These are phyloP conservation scores for Linum trigynum DNA, from an alignment of 345 rosid genomes.

Conservation along the genomic window DNA sequence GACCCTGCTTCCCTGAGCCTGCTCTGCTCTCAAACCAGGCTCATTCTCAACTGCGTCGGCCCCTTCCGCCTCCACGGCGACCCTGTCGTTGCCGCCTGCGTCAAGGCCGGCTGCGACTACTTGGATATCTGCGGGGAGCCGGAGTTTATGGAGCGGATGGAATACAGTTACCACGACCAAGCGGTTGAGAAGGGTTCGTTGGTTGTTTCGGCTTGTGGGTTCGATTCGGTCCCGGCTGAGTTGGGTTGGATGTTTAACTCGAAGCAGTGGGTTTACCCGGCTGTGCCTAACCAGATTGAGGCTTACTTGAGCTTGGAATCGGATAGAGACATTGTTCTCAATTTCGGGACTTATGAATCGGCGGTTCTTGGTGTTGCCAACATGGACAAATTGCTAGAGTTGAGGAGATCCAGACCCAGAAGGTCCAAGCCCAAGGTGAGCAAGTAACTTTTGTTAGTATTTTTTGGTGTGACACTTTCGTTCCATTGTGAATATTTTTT, in stretches of 20 bases:
- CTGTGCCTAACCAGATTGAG: no score
- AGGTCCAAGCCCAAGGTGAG: constrained; percentile 57
- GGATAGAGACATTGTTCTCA: constrained; percentile 46
- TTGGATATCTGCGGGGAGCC: constrained; percentile 44
- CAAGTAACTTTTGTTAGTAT: not conserved
- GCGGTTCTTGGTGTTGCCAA: constrained; percentile 32
- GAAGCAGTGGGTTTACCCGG: no score
- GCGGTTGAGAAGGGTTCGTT: no score
- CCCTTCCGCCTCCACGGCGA: constrained; percentile 38
- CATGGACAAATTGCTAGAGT: constrained; percentile 40
- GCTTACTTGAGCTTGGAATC: no score
- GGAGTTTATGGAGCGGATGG: constrained; percentile 85
- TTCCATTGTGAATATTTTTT: not conserved
- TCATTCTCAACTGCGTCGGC: constrained; percentile 77
- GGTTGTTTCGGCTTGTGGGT: no score
- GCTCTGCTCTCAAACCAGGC: constrained; percentile 54
- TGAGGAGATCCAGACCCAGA: constrained; percentile 73
- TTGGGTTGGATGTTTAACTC: constrained; percentile 66
- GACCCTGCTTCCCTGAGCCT: constrained; percentile 60
- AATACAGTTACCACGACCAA: constrained; percentile 16
- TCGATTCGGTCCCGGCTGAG: constrained; percentile 52
- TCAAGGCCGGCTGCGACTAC: constrained; percentile 39
- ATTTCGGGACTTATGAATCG: constrained; percentile 56
- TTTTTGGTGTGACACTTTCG: not conserved
- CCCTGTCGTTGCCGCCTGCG: constrained; percentile 65